Evolutionary conservation across 306 rosid species (phyloP).

Genomic region (Prosopis cineraria): DNA sequence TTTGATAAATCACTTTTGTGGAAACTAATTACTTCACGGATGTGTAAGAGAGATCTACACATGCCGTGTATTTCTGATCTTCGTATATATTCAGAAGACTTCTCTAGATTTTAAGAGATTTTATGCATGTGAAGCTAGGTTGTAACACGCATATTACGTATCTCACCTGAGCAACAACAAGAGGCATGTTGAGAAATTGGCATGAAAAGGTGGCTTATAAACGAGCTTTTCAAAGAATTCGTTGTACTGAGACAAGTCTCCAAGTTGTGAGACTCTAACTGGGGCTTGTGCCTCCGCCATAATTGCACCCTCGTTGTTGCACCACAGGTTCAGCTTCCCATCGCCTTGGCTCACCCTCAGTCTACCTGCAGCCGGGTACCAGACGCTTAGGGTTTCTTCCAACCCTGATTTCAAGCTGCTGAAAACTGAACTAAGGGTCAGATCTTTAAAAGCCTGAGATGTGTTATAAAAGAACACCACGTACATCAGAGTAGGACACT

Average conservation of each 20-base stretch:
- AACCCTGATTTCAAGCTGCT: conserved; percentile 56
- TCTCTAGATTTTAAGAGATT: neutral
- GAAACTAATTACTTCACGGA: neutral
- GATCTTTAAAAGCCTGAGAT: conserved; percentile 8
- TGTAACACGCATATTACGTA: neutral
- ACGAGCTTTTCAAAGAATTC: conserved; percentile 64
- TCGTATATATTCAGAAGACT: too few relatives aligned
- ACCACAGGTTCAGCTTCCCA: conserved; percentile 66
- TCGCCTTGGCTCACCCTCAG: conserved; percentile 44
- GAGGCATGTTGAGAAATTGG: conserved; percentile 64
- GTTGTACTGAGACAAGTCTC: conserved; percentile 66
- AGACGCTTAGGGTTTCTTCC: conserved; percentile 61
- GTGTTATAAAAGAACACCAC: conserved; percentile 60
- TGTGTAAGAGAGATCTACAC: neutral
- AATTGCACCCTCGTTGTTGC: conserved; percentile 71
- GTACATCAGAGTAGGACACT: conserved; percentile 71
- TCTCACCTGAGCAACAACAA: conserved; percentile 81
- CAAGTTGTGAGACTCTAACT: conserved; percentile 53
- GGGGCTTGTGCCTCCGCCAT: conserved; percentile 52
- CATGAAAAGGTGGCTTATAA: conserved; percentile 58
- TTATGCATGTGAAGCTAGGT: neutral
- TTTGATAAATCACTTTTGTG: conserved; percentile 11
- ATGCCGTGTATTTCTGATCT: neutral
- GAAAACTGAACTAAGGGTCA: conserved; percentile 49
- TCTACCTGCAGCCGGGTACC: conserved; percentile 78